These are phyloP conservation scores for Ustilaginoidea virens DNA, from an alignment of 2,329 filamentous ascomycete species.

Conservation along the genomic window DNA sequence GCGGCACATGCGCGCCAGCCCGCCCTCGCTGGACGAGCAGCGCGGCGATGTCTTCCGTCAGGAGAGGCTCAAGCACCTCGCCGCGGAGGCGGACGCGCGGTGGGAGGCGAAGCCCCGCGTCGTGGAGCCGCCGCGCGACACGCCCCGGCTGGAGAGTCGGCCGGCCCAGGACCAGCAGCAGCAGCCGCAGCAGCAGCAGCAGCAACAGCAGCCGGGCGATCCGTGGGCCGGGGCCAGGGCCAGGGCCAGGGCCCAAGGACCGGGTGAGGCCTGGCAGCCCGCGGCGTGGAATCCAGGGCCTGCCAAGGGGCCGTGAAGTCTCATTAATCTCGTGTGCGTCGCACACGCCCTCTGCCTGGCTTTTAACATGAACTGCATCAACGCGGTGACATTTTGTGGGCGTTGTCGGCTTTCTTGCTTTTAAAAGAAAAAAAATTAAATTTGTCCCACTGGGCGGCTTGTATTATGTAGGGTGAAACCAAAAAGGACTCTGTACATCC, in stretches of 20 bases:
- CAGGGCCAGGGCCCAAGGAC: constrained; percentile 26
- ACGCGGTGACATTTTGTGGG: no score
- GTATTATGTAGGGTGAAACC: no score
- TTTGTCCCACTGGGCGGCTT: no score
- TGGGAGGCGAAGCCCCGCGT: constrained; percentile 45
- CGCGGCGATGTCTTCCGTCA: constrained; percentile 34
- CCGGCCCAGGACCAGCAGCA: constrained; percentile 2
- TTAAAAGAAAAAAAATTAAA: no score
- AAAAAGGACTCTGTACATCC: no score
- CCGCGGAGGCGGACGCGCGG: constrained; percentile 44
- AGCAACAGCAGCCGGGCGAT: constrained; percentile 17
- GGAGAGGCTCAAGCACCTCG: constrained; percentile 37
- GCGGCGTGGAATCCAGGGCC: constrained; percentile 38
- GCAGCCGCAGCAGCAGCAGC: not conserved
- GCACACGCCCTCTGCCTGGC: not conserved
- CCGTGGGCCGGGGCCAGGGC: constrained; percentile 41
- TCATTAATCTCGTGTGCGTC: no score
- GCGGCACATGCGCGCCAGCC: constrained; percentile 37
- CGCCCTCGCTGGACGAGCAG: constrained; percentile 44
- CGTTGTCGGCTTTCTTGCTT: no score
- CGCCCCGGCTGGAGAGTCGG: constrained; percentile 10
- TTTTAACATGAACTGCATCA: not conserved
- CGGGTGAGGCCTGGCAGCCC: constrained; percentile 54
- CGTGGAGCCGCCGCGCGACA: no score
- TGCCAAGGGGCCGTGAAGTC: not conserved